These are phyloP conservation scores for Candida fluviatilis DNA, from an alignment of 805 yeast species.

Conservation along the genomic window DNA sequence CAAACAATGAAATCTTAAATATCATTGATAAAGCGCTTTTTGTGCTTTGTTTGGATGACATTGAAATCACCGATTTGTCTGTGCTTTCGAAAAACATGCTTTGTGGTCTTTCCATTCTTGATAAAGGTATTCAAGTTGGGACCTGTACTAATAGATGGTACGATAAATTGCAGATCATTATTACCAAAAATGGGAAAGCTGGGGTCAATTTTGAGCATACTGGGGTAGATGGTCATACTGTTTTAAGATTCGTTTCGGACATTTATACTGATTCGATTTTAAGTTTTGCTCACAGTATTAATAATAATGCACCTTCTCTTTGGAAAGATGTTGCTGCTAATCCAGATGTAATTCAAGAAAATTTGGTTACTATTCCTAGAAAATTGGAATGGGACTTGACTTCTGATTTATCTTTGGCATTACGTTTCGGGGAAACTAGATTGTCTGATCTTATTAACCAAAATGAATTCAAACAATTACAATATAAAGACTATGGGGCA, in stretches of 20 bases:
- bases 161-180: slow-evolving; percentile 83
- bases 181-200: slow-evolving; percentile 85
- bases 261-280: slow-evolving; percentile 88
- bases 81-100: slow-evolving; percentile 79
- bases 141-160: slow-evolving; percentile 95
- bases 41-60: slow-evolving; percentile 78
- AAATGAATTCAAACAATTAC: slow-evolving; percentile 79
- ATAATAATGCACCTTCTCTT: slow-evolving; percentile 67
- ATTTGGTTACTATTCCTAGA: slow-evolving; percentile 64
- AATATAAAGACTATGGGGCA: slow-evolving; percentile 70
- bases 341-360: slow-evolving; percentile 13
- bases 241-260: slow-evolving; percentile 80
- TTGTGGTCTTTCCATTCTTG: slow-evolving; percentile 77
- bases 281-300: slow-evolving; percentile 79
- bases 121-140: slow-evolving; percentile 86
- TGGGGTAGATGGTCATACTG: slow-evolving; percentile 95
- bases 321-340: slow-evolving; percentile 48
- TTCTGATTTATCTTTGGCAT: slow-evolving; percentile 66
- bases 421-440: slow-evolving; percentile 88
- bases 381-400: slow-evolving; percentile 87
- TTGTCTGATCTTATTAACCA: slow-evolving; percentile 83
- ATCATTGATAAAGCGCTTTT: slow-evolving; percentile 81
- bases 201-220: slow-evolving; percentile 94
- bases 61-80: slow-evolving; percentile 55
- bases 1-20: slow-evolving; percentile 66